A percentile compares a stretch with the other conserved stretches of the same genome.
Evolutionary conservation across 352 stramenopile genomes (phyloP).

Genomic region (Peronosclerospora sorghi): DNA sequence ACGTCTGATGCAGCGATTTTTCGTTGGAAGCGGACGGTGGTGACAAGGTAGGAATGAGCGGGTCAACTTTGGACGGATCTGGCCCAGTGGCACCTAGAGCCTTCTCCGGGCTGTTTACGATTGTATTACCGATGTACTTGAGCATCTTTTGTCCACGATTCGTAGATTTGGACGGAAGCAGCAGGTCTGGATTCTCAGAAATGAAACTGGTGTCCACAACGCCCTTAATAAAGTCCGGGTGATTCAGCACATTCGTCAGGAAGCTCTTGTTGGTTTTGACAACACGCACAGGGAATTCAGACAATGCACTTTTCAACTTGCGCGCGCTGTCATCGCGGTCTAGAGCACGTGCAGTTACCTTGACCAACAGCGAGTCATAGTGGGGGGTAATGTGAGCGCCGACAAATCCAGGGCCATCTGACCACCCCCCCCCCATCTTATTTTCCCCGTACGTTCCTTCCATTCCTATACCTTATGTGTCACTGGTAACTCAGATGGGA

Average conservation of each 20-base stretch:
- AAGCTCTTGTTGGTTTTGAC: slow-evolving; percentile 95
- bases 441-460: too few species aligned
- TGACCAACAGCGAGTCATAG: slow-evolving; percentile 96
- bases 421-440: too few species aligned
- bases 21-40: slow-evolving; percentile 22
- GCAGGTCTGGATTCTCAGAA: slow-evolving; percentile 88
- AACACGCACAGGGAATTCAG: slow-evolving; percentile 94
- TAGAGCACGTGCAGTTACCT: slow-evolving; percentile 90
- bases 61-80: slow-evolving; percentile 82
- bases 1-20: slow-evolving; percentile 87
- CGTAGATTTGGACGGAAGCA: slow-evolving; percentile 77
- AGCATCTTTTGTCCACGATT: slow-evolving; percentile 95
- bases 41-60: slow-evolving; percentile 64
- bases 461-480: too few species aligned
- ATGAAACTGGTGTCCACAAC: slow-evolving; percentile 96
- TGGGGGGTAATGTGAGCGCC: slow-evolving; percentile 94
- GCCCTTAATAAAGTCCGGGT: slow-evolving; percentile 91
- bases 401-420: slow-evolving; percentile 92
- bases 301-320: slow-evolving; percentile 90
- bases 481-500: slow-evolving; percentile 89
- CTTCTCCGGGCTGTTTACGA: slow-evolving; percentile 94
- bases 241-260: slow-evolving; percentile 90
- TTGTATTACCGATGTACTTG: slow-evolving; percentile 94
- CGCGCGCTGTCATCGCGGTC: slow-evolving; percentile 86
- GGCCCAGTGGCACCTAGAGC: slow-evolving; percentile 87